A percentile compares a stretch with the other conserved stretches of the same genome.
phyloP scores from a whole-genome alignment of 352 stramenopile species.

The Blastocystis sp. region DNA sequence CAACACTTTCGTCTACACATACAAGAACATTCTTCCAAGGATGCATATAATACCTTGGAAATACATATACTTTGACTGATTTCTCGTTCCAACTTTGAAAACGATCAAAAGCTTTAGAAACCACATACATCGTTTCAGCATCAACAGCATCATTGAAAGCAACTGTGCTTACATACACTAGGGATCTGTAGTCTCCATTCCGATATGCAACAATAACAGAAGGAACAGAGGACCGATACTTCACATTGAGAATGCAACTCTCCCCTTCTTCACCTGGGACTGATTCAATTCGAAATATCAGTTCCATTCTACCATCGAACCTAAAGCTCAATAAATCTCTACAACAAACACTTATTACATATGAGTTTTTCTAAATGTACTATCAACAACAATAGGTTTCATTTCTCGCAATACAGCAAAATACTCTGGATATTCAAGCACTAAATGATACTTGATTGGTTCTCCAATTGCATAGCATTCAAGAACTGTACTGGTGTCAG shows the following conservation, averaged over 20 bases:
- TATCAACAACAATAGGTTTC: not conserved
- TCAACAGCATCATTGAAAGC: not conserved
- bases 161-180: not conserved
- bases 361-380: not conserved
- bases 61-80: not conserved
- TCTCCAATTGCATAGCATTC: not conserved
- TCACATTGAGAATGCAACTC: not conserved
- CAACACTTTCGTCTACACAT: not conserved
- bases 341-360: not conserved
- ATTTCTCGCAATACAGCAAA: not conserved
- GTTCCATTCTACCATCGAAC: not conserved
- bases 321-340: not conserved
- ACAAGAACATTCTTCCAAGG: slow-evolving; percentile 20
- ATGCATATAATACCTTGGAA: not conserved
- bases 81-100: not conserved
- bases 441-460: not conserved
- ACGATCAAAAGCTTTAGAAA: not conserved
- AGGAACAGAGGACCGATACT: not conserved
- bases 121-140: not conserved
- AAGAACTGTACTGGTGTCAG: not conserved
- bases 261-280: not conserved
- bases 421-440: slow-evolving; percentile 7
- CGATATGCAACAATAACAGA: not conserved
- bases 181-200: not conserved
- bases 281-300: not conserved